Percentiles rank a stretch among this genome's conserved stretches.
Conservation (phyloP, 352 stramenopile genomes). For the Salisapilia sapeloensis region DNA sequence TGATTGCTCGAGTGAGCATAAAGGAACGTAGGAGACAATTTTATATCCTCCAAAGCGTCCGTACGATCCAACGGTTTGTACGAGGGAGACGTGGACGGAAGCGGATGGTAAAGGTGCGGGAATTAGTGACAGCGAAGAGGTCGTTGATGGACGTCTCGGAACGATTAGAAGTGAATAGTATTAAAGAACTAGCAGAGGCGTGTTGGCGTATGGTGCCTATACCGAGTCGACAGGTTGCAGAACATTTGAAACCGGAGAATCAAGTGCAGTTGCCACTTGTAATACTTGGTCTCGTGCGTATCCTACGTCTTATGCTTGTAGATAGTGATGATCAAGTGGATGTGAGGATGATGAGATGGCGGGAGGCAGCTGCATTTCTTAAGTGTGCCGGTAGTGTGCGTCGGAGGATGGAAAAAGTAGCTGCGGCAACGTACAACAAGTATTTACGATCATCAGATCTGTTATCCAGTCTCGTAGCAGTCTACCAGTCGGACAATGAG, state of each 20-base stretch:
- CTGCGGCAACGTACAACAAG: constrained; percentile 13
- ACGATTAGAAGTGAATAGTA: constrained; percentile 13
- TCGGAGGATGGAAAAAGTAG: constrained; percentile 34
- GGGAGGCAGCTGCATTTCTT: constrained; percentile 37
- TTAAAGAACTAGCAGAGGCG: constrained; percentile 34
- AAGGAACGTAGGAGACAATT: constrained; percentile 6
- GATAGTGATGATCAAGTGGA: constrained; percentile 29
- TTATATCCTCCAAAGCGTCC: constrained; percentile 6
- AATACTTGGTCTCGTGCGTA: constrained; percentile 47
- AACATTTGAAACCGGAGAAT: constrained; percentile 3
- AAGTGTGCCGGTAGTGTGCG: constrained; percentile 19
- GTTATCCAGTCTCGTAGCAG: constrained; percentile 18
- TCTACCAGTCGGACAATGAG: constrained; percentile 20
- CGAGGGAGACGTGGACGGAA: constrained; percentile 36
- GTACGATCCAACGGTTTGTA: constrained; percentile 32
- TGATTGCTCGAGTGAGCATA: constrained; percentile 21
- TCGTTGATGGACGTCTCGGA: constrained; percentile 6
- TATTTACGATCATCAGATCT: constrained; percentile 19
- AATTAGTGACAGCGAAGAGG: constrained; percentile 13
- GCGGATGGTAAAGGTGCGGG: constrained; percentile 35
- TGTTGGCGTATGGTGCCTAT: constrained; percentile 35
- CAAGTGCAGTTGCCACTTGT: constrained; percentile 17
- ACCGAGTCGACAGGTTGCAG: constrained; percentile 6
- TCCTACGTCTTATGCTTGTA: constrained; percentile 51
- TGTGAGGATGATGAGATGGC: constrained; percentile 39